phyloP scores from a whole-genome alignment of 2,329 filamentous ascomycete species.

The Alternaria panax region DNA sequence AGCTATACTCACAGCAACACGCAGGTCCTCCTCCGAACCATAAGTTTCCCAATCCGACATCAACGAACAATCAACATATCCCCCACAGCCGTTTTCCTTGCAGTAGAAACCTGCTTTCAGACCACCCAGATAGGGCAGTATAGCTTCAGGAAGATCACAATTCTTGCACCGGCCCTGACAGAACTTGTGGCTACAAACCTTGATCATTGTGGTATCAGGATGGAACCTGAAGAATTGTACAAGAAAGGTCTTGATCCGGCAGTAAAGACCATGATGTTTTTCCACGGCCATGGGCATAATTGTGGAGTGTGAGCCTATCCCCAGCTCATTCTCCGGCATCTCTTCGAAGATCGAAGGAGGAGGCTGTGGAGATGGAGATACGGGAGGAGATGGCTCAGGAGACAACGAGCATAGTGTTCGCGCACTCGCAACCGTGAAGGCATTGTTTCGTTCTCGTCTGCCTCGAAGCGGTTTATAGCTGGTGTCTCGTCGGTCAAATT shows the following conservation, averaged over 20 bases:
- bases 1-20: not conserved
- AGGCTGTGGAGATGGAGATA: not conserved
- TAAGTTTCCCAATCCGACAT: not conserved
- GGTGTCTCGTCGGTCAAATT: not conserved
- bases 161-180: not conserved
- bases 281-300: not conserved
- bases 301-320: not conserved
- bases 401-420: not conserved
- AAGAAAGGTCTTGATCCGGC: not conserved
- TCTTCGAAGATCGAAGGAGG: not conserved
- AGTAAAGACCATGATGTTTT: constrained; percentile 7
- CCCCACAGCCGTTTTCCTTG: not conserved
- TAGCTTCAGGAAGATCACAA: not conserved
- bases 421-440: constrained; percentile 1
- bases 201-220: not conserved
- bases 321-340: not conserved
- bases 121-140: not conserved
- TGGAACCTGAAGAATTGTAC: not conserved
- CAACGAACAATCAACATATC: not conserved
- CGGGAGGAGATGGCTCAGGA: not conserved
- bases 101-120: not conserved
- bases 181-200: constrained; percentile 2
- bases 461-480: not conserved
- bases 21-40: not conserved
- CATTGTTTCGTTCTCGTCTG: not conserved